Percentiles rank a stretch among this genome's conserved stretches.
Conservation (phyloP, 139 green algal species). For the Micromonas pusilla region DNA sequence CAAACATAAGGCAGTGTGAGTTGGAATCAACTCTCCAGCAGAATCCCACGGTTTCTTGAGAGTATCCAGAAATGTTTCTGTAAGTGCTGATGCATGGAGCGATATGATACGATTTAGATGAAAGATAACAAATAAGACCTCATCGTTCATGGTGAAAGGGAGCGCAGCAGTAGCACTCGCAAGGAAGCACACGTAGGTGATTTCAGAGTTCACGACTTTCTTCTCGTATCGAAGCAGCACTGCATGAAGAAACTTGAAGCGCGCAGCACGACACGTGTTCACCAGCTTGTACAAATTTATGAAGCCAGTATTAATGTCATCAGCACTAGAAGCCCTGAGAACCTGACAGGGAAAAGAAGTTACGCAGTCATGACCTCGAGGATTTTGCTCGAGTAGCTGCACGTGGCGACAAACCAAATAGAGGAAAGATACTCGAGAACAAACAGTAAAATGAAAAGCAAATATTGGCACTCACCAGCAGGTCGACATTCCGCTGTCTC, state of each 20-base stretch:
- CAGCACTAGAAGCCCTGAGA: not conserved
- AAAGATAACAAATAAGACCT: constrained; percentile 3
- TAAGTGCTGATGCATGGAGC: not conserved
- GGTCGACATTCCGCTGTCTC: no score
- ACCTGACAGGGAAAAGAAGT: not conserved
- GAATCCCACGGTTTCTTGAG: no score
- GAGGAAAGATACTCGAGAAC: no score
- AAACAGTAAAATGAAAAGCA: no score
- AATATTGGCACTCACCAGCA: no score
- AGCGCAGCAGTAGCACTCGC: not conserved
- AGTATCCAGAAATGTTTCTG: not conserved
- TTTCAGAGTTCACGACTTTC: not conserved
- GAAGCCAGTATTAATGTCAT: not conserved
- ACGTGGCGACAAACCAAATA: no score
- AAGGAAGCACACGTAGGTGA: constrained; percentile 1
- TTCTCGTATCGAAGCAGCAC: not conserved
- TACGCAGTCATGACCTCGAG: not conserved
- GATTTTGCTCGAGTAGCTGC: not conserved
- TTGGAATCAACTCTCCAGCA: no score
- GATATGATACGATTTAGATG: constrained; percentile 10
- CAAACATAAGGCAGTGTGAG: no score
- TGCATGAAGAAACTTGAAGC: constrained; percentile 7
- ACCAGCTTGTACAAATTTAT: not conserved
- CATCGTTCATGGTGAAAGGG: constrained; percentile 1
- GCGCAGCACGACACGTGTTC: not conserved